These are phyloP conservation scores for Botrytis sinoallii DNA, from an alignment of 2,329 filamentous ascomycete species.

Conservation along the genomic window DNA sequence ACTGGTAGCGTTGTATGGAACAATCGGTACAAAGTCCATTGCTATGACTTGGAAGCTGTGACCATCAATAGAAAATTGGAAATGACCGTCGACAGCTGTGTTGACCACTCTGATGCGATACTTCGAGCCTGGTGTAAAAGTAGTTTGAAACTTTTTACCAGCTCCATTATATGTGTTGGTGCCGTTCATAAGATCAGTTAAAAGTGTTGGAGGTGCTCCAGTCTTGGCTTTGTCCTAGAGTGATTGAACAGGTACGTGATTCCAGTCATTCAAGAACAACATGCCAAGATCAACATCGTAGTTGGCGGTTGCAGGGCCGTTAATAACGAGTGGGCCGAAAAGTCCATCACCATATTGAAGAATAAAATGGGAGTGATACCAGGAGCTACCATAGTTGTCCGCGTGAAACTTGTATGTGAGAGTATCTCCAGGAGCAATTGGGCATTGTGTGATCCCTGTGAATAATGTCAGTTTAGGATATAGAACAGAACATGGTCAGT, in stretches of 20 bases:
- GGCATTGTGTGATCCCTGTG: conserved; percentile 41
- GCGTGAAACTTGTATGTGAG: conserved; percentile 37
- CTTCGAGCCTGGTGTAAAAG: conserved; percentile 30
- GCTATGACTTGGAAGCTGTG: conserved; percentile 56
- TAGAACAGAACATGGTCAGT: background rate
- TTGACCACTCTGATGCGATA: conserved; percentile 49
- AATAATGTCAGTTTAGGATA: background rate
- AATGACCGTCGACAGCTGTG: conserved; percentile 42
- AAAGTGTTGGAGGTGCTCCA: conserved; percentile 27
- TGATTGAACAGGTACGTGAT: conserved; percentile 39
- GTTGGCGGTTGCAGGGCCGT: conserved; percentile 34
- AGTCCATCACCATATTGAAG: conserved; percentile 49
- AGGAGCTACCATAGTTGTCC: conserved; percentile 35
- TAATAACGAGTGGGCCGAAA: conserved; percentile 41
- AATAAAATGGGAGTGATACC: conserved; percentile 55
- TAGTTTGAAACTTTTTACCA: conserved; percentile 15
- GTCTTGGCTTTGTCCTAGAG: conserved; percentile 32
- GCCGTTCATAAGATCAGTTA: conserved; percentile 48
- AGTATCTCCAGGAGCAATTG: conserved; percentile 48
- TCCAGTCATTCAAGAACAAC: conserved; percentile 20
- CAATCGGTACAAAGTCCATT: conserved; percentile 55
- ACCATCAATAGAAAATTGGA: conserved; percentile 49
- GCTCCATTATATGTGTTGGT: conserved; percentile 36
- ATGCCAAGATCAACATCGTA: conserved; percentile 22
- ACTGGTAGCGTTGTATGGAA: conserved; percentile 48